phyloP scores from a whole-genome alignment of 306 rosid species.

The Cicer judaicum region DNA sequence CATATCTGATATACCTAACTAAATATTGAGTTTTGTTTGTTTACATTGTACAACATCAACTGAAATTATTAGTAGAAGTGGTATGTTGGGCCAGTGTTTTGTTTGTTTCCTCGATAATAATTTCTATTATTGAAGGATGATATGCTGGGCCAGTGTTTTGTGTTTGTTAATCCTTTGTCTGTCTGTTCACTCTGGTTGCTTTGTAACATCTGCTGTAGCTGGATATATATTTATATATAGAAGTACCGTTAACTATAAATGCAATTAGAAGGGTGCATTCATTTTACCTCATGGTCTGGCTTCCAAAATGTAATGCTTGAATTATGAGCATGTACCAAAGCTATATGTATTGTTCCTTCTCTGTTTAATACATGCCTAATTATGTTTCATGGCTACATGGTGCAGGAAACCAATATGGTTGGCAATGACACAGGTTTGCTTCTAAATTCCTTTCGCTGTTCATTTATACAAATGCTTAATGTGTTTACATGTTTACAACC shows the following conservation, averaged over 20 bases:
- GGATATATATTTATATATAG: no score
- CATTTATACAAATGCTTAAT: constrained; percentile 28
- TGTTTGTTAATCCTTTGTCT: no score
- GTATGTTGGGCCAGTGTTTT: no score
- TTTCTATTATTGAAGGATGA: no score
- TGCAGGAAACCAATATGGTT: constrained; percentile 69
- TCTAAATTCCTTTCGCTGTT: constrained; percentile 37
- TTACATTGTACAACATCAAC: background rate
- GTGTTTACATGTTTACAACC: constrained; percentile 19
- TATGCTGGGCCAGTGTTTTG: no score
- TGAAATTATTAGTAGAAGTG: background rate
- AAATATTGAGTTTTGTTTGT: constrained; percentile 14
- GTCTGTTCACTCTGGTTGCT: no score
- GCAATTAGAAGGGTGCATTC: constrained; percentile 19
- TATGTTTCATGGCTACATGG: constrained; percentile 44
- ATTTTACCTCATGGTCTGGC: background rate
- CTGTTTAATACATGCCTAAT: constrained; percentile 41
- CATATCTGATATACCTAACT: constrained; percentile 13
- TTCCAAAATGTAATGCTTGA: background rate
- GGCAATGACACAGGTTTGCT: constrained; percentile 81
- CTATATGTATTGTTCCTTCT: constrained; percentile 1
- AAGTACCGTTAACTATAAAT: background rate
- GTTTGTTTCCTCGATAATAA: no score
- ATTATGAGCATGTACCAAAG: background rate
- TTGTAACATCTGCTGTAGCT: no score